Base-by-base conservation (phyloP, 371 early-diverging fungal species). In the Dentiscutata heterogama region DNA sequence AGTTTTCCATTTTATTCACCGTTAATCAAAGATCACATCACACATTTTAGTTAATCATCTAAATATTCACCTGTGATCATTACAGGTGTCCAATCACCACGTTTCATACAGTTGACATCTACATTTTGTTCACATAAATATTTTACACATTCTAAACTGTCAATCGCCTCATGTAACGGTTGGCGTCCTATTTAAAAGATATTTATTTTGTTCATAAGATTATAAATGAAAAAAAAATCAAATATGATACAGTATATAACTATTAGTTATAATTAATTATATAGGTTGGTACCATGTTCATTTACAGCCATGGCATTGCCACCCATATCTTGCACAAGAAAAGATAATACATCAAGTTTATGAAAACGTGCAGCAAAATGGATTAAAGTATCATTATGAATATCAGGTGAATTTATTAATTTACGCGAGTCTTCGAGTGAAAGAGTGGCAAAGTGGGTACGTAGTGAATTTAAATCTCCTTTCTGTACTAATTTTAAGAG, bases 51-150 rank as follows among this genome's bases (percentile, higher is more conserved):
- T 51, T 51, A 67, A 67, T 18, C 10, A n/a, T 61, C 29, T 3
- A 13, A 67, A 22, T 54, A 31, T 63, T 76, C 84, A 87, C 90
- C 85, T 65, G 89, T 86, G 63, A 86, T 88, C 89, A 90, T 90
- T 18, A 86, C 20, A 3, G 89, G 87, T n/a, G 90, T 89, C 90
- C 90, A 90, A 31, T 88, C 89, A 8, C 89, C 90, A 67, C 89
- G 82, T 82, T 90, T 90, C 82, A 89, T 84, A 14, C 89, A 89
- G 82, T 90, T 85, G 4, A 88, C 83, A 74, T 90, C 87, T 2
- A 88, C 86, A 25, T 86, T 78, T 11, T 61, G 73, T 3, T 83
- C 65, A 16, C 87, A 78, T 31, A 90, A 80, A 78, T 81, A 88
- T 3, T 61, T 22, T 0, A 87, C 83, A 65, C 89, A 88, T 0